A percentile compares a stretch with the other conserved stretches of the same genome.
Evolutionary conservation across 768 basidiomycete genomes (phyloP).

Genomic region (Leccinum fibrillosum): DNA sequence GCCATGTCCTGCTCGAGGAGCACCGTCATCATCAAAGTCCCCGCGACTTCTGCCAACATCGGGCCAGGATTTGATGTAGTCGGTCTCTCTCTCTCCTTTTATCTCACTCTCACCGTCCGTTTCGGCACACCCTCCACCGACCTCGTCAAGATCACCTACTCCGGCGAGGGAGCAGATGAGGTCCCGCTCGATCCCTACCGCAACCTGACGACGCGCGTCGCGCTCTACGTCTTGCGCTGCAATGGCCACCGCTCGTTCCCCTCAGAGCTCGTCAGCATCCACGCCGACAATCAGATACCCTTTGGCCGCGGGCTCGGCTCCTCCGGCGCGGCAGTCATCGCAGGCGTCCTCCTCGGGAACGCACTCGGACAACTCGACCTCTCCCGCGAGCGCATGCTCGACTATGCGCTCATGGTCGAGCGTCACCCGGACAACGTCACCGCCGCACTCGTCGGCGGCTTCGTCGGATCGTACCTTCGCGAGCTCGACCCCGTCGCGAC

Average conservation of each 20-base stretch:
- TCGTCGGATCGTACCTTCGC: conserved; percentile 92
- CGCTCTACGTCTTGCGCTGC: conserved; percentile 96
- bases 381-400: conserved; percentile 70
- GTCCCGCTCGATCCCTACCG: conserved; percentile 95
- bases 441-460: conserved; percentile 93
- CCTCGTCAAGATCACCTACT: conserved; percentile 68
- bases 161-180: conserved; percentile 85
- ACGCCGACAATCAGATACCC: conserved; percentile 89
- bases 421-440: conserved; percentile 99
- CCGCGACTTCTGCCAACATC: conserved; percentile 98
- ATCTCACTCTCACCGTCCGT: conserved; percentile 71
- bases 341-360: conserved; percentile 88
- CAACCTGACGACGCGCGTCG: conserved; percentile 95
- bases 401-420: conserved; percentile 99
- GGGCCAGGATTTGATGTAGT: conserved; percentile 99
- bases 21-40: conserved; percentile 75
- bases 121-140: conserved; percentile 36
- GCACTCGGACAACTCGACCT: conserved; percentile 75
- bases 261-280: conserved; percentile 59
- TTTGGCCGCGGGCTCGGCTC: conserved; percentile 98
- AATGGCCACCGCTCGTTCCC: conserved; percentile 75
- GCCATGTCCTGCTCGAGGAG: conserved; percentile 20
- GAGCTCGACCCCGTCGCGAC: conserved; percentile 82
- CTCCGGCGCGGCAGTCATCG: conserved; percentile 98
- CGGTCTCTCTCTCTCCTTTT: conserved; percentile 91